phyloP scores from a whole-genome alignment of 1,139 yeast species.

The Debaryomyces sp. region DNA sequence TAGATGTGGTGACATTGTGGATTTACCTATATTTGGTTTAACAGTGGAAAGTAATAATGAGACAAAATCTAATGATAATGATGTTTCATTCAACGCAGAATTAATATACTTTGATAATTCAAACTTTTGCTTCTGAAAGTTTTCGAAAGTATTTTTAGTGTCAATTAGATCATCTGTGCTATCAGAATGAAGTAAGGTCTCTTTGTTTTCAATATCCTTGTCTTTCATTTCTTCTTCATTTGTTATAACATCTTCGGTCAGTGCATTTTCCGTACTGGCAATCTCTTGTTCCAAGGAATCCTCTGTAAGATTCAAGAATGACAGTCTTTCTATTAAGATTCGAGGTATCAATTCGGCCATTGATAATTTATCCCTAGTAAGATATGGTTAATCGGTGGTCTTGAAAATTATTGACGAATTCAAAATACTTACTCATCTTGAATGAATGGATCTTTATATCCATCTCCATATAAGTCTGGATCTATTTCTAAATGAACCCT shows the following conservation, averaged over 20 bases:
- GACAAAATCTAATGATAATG: constrained; percentile 83
- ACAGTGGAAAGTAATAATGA: constrained; percentile 80
- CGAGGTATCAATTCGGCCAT: constrained; percentile 46
- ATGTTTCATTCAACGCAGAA: constrained; percentile 84
- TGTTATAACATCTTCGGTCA: constrained; percentile 1
- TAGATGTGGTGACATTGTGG: constrained; percentile 89
- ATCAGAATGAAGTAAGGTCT: constrained; percentile 5
- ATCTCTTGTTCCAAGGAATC: constrained; percentile 42
- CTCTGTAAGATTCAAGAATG: constrained; percentile 57
- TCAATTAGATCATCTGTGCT: constrained; percentile 12
- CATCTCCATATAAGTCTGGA: constrained; percentile 29
- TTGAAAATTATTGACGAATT: not conserved
- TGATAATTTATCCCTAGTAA: constrained; percentile 36
- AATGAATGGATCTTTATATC: constrained; percentile 39
- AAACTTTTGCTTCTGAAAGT: constrained; percentile 56
- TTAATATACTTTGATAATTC: constrained; percentile 60
- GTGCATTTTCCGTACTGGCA: constrained; percentile 8
- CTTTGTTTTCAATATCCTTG: constrained; percentile 7
- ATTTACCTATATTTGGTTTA: constrained; percentile 80
- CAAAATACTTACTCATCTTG: constrained; percentile 40
- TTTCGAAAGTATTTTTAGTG: constrained; percentile 37
- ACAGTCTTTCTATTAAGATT: constrained; percentile 40
- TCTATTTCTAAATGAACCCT: constrained; percentile 20
- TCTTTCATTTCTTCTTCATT: constrained; percentile 11
- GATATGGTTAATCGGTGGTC: constrained; percentile 15